A percentile compares a stretch with the other conserved stretches of the same genome.
phyloP scores from a whole-genome alignment of 768 basidiomycete genomes.

The Chiua virens region DNA sequence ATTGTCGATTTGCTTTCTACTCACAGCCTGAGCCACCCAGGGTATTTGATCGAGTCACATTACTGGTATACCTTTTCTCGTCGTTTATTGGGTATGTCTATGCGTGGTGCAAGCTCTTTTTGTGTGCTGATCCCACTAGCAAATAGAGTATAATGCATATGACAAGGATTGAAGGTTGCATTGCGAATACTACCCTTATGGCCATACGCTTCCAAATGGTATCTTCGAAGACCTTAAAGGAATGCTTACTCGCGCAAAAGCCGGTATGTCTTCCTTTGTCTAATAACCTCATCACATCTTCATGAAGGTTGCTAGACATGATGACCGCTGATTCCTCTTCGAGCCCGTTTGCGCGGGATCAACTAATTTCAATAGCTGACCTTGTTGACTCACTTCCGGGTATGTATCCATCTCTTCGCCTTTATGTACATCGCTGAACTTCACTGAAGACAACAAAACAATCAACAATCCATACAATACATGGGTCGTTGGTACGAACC shows the following conservation, averaged over 20 bases:
- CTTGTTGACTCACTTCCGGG: constrained; percentile 15
- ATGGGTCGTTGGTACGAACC: constrained; percentile 16
- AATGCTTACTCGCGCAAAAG: constrained; percentile 16
- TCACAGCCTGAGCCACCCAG: not conserved
- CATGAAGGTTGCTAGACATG: constrained; percentile 1
- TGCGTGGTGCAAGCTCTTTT: not conserved
- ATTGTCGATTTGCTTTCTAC: too few species aligned
- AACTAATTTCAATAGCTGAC: constrained; percentile 11
- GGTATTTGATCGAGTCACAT: not conserved
- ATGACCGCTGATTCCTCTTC: constrained; percentile 18
- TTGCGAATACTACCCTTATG: constrained; percentile 16
- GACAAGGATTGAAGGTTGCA: constrained; percentile 11
- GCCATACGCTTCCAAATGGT: not conserved
- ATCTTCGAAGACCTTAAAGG: constrained; percentile 11
- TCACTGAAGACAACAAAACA: not conserved
- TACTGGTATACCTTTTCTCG: constrained; percentile 11
- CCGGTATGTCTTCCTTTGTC: not conserved
- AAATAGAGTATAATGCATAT: not conserved
- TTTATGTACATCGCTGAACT: not conserved
- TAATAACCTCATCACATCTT: not conserved
- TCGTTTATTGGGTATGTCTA: not conserved
- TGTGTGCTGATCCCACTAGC: constrained; percentile 3
- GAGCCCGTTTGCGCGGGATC: constrained; percentile 13
- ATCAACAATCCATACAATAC: constrained; percentile 5
- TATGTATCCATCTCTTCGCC: not conserved